Conservation (phyloP, 306 rosid genomes). For the Vigna reflexopilosa region DNA sequence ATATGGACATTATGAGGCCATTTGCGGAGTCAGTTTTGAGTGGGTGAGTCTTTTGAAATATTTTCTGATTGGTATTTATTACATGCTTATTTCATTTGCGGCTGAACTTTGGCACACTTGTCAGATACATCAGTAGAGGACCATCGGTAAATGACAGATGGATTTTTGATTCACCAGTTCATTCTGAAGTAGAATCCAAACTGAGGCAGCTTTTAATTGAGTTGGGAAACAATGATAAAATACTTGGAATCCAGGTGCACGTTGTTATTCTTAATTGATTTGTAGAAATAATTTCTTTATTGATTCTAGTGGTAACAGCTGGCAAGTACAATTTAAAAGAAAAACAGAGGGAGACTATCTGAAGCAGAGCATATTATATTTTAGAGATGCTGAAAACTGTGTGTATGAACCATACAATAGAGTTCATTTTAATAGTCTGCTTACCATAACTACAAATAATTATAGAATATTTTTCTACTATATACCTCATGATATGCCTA, state of each 20-base stretch:
- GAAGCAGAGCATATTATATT: no score
- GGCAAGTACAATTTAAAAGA: neutral
- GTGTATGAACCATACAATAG: no score
- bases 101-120: conserved; percentile 46
- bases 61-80: conserved; percentile 3
- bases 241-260: conserved; percentile 95
- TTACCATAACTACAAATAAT: no score
- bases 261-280: conserved; percentile 20
- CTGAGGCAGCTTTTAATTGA: conserved; percentile 79
- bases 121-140: conserved; percentile 76
- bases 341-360: neutral
- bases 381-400: no score
- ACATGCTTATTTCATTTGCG: conserved; percentile 48
- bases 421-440: no score
- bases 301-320: neutral
- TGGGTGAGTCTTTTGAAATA: conserved; percentile 65
- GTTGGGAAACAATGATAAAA: conserved; percentile 77
- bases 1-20: conserved; percentile 96
- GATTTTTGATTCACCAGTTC: conserved; percentile 81
- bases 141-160: conserved; percentile 78
- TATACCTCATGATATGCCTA: no score
- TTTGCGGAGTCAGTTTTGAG: conserved; percentile 90
- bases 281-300: neutral
- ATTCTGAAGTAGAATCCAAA: conserved; percentile 84
- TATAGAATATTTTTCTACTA: no score